These are phyloP conservation scores for Candida berthetii DNA, from an alignment of 805 yeast genomes.

Conservation along the genomic window DNA sequence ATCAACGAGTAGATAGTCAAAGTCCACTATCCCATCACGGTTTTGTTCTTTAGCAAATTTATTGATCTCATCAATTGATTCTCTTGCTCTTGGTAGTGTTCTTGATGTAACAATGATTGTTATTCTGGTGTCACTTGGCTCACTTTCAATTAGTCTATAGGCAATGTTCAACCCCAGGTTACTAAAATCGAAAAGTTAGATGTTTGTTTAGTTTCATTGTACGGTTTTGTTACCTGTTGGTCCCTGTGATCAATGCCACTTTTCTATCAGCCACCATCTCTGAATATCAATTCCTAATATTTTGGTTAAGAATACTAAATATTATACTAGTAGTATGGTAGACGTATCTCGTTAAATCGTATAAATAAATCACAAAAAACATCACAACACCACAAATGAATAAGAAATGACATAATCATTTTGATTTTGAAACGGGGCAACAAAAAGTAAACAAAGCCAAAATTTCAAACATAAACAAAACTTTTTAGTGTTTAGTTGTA, in stretches of 20 bases:
- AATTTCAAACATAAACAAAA: too few species aligned
- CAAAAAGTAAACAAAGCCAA: too few species aligned
- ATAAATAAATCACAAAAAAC: too few species aligned
- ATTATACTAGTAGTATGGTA: too few species aligned
- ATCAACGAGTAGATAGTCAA: conserved; percentile 86
- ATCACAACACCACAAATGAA: too few species aligned
- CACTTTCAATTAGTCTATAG: conserved; percentile 61
- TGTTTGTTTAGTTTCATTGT: neutral
- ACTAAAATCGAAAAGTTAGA: conserved; percentile 21
- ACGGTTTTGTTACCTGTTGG: conserved; percentile 23
- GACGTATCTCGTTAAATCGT: too few species aligned
- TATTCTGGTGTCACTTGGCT: conserved; percentile 46
- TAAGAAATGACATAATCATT: too few species aligned
- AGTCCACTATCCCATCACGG: conserved; percentile 62
- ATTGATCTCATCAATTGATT: conserved; percentile 57
- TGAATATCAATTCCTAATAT: too few species aligned
- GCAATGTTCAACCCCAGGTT: conserved; percentile 87
- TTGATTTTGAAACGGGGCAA: too few species aligned
- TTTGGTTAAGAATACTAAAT: too few species aligned
- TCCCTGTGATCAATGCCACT: conserved; percentile 41
- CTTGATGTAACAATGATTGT: conserved; percentile 88
- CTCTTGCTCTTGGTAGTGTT: conserved; percentile 78
- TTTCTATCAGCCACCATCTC: conserved; percentile 14
- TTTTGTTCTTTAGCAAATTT: conserved; percentile 29
- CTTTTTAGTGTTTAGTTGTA: too few species aligned